Conservation (phyloP, 352 stramenopile species). For the Pythium guiyangense region DNA sequence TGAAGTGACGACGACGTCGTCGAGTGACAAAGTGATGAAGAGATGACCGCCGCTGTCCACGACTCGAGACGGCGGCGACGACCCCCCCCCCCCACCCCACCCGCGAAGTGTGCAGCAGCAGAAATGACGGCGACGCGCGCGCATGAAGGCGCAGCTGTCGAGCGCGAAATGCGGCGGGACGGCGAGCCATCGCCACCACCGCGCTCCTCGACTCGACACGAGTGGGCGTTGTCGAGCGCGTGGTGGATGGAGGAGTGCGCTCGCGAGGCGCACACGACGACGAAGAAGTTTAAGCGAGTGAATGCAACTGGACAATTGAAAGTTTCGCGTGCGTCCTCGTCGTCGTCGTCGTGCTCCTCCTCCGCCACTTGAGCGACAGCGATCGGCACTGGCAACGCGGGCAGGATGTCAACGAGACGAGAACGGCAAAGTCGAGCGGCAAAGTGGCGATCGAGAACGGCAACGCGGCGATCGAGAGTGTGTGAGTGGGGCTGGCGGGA, state of each 20-base stretch:
- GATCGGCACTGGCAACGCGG: not conserved
- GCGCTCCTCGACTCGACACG: too few relatives aligned
- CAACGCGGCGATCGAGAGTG: too few relatives aligned
- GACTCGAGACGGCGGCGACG: constrained; percentile 1
- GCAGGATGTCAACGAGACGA: not conserved
- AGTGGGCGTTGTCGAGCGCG: too few relatives aligned
- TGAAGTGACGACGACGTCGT: not conserved
- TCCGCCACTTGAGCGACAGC: not conserved
- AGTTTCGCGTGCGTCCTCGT: not conserved
- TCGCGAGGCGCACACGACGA: constrained; percentile 11
- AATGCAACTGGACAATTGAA: not conserved
- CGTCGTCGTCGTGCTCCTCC: not conserved
- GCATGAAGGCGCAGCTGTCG: too few relatives aligned
- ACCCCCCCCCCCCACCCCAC: not conserved
- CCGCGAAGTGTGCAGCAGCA: constrained; percentile 1
- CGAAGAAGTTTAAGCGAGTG: constrained; percentile 12
- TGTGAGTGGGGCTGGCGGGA: too few relatives aligned
- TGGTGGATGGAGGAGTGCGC: constrained; percentile 19
- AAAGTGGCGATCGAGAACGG: too few relatives aligned
- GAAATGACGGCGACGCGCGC: constrained; percentile 23
- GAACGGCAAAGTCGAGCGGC: too few relatives aligned
- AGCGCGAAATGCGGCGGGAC: not conserved
- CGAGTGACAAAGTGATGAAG: constrained; percentile 8
- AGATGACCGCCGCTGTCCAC: constrained; percentile 5
- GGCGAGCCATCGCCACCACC: not conserved